A percentile compares a stretch with the other conserved stretches of the same genome.
Evolutionary conservation across 352 stramenopile genomes (phyloP).

Genomic region (Pythium utonaiense): DNA sequence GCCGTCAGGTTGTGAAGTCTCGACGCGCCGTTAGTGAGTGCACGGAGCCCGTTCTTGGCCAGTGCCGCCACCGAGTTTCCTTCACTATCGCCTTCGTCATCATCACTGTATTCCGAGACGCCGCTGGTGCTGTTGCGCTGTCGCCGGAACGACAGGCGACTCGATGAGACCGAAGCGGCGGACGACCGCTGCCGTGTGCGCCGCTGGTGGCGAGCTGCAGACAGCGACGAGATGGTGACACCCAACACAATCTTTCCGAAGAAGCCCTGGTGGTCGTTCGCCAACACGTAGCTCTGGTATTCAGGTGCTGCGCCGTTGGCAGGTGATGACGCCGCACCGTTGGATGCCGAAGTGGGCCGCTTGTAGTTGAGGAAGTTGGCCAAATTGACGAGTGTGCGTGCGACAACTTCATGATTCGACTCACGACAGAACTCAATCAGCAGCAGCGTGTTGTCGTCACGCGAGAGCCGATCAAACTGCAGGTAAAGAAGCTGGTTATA

Average conservation of each 20-base stretch:
- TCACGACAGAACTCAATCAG: constrained; percentile 80
- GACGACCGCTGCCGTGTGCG: constrained; percentile 37
- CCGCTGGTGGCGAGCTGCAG: constrained; percentile 29
- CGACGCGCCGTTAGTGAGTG: constrained; percentile 11
- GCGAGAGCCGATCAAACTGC: constrained; percentile 78
- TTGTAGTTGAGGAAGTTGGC: constrained; percentile 70
- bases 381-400: constrained; percentile 77
- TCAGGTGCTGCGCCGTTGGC: constrained; percentile 27
- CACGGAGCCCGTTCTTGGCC: constrained; percentile 20
- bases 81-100: constrained; percentile 14
- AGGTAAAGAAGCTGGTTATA: constrained; percentile 80
- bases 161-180: constrained; percentile 8
- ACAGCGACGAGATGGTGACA: constrained; percentile 65
- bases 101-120: constrained; percentile 1
- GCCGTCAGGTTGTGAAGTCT: neutral
- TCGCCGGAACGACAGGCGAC: constrained; percentile 17
- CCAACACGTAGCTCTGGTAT: constrained; percentile 69
- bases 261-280: constrained; percentile 82
- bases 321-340: constrained; percentile 15
- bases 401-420: constrained; percentile 72
- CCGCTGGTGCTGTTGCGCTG: constrained; percentile 11
- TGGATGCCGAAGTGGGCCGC: constrained; percentile 14
- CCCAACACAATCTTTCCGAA: constrained; percentile 74
- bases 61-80: constrained; percentile 20
- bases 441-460: constrained; percentile 83